Evolutionary conservation across 1,284 basidiomycete genomes (phyloP).

Genomic region (Trichosporon sp.): DNA sequence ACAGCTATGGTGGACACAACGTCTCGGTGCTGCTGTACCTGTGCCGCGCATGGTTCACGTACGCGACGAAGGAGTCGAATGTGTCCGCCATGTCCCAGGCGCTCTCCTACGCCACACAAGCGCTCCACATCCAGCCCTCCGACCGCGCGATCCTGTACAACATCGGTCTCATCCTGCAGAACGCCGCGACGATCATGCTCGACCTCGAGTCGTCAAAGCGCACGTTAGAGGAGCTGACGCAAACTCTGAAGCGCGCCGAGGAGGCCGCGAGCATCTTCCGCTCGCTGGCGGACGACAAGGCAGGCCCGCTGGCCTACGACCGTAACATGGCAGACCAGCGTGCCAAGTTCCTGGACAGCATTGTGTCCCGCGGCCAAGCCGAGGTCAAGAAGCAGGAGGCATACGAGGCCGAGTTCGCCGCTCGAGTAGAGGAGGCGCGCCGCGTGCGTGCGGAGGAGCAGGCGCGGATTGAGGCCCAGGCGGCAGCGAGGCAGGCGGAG

Average conservation of each 20-base stretch:
- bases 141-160: slow-evolving; percentile 91
- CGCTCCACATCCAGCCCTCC: slow-evolving; percentile 73
- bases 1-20: slow-evolving; percentile 68
- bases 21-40: slow-evolving; percentile 76
- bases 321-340: slow-evolving; percentile 84
- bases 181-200: slow-evolving; percentile 84
- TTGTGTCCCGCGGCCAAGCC: slow-evolving; percentile 76
- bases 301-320: slow-evolving; percentile 74
- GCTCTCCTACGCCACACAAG: slow-evolving; percentile 75
- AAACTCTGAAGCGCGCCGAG: slow-evolving; percentile 77
- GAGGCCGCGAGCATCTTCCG: slow-evolving; percentile 87
- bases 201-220: slow-evolving; percentile 72
- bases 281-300: slow-evolving; percentile 72
- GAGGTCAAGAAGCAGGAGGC: slow-evolving; percentile 72
- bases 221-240: slow-evolving; percentile 73
- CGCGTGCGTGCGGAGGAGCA: slow-evolving; percentile 53
- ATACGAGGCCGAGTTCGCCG: slow-evolving; percentile 72
- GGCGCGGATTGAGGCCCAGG: slow-evolving; percentile 52
- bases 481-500: slow-evolving; percentile 45
- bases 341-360: slow-evolving; percentile 79
- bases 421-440: slow-evolving; percentile 72
- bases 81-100: slow-evolving; percentile 77
- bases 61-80: slow-evolving; percentile 82
- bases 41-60: slow-evolving; percentile 86
- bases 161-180: slow-evolving; percentile 94